These are phyloP conservation scores for Fusarium sp. DNA, from an alignment of 2,329 filamentous ascomycete genomes.

Conservation along the genomic window DNA sequence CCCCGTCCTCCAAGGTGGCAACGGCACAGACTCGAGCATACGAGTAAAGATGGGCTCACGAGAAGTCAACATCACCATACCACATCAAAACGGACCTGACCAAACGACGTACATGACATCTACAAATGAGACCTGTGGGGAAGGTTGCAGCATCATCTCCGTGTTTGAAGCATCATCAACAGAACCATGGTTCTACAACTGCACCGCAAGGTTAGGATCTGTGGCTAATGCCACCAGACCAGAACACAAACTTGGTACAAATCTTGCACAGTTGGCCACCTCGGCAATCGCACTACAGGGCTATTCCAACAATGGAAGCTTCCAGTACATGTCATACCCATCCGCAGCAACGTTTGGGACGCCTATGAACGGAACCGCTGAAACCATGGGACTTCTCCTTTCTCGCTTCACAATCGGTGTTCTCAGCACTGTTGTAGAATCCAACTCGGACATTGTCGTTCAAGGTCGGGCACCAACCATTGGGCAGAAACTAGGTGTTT, in stretches of 20 bases:
- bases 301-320: background rate
- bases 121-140: background rate
- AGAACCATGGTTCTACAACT: constrained; percentile 30
- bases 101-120: constrained; percentile 21
- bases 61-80: background rate
- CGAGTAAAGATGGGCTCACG: background rate
- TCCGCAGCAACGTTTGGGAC: background rate
- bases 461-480: background rate
- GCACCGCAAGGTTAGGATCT: background rate
- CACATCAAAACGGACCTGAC: background rate
- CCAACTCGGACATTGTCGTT: background rate
- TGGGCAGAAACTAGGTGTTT: background rate
- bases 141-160: constrained; percentile 15
- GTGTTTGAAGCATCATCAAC: constrained; percentile 19
- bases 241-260: constrained; percentile 5
- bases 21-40: constrained; percentile 10
- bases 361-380: background rate
- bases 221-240: constrained; percentile 11
- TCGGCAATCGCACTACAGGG: constrained; percentile 26
- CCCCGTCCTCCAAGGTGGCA: background rate
- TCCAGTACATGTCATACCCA: constrained; percentile 5
- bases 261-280: constrained; percentile 11
- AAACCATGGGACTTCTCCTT: background rate
- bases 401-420: constrained; percentile 12
- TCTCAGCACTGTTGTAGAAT: background rate